Conservation (phyloP, 108 stramenopile genomes). For the Schizochytrium sp. region DNA sequence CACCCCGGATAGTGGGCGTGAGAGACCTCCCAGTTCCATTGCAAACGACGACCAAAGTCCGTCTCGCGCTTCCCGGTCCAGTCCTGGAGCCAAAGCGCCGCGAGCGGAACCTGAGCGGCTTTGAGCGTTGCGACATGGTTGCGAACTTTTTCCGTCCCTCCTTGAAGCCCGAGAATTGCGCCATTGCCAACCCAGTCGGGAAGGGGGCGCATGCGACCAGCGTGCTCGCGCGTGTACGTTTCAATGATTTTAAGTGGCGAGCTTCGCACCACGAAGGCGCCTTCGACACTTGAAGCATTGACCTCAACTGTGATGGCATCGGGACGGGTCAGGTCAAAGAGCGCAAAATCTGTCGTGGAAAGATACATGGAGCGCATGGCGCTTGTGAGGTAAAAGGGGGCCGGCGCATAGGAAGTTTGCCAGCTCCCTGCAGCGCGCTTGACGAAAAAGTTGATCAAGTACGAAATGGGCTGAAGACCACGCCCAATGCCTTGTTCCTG, state of each 20-base stretch:
- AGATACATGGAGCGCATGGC: background rate
- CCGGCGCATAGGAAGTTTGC: slow-evolving; percentile 5
- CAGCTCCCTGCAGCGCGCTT: background rate
- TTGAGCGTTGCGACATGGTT: background rate
- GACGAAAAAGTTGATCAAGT: background rate
- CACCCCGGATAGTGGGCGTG: background rate
- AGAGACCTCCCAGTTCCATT: slow-evolving; percentile 22
- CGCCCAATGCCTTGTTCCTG: background rate
- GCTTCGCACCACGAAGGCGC: background rate
- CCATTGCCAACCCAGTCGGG: slow-evolving; percentile 17
- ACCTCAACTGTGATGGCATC: background rate
- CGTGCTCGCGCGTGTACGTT: background rate
- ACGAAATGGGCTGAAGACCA: background rate
- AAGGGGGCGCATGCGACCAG: background rate
- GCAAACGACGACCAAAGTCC: background rate
- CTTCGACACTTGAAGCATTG: background rate
- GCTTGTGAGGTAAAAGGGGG: background rate
- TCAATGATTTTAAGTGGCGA: background rate
- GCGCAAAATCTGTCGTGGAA: background rate
- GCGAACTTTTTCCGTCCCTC: background rate
- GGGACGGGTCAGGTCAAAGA: background rate
- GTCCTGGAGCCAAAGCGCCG: slow-evolving; percentile 19
- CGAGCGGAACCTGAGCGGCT: background rate
- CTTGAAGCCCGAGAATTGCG: slow-evolving; percentile 21
- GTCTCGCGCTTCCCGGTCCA: slow-evolving; percentile 24